phyloP scores from a whole-genome alignment of 2,329 filamentous ascomycete genomes.

The Cytospora piceae region DNA sequence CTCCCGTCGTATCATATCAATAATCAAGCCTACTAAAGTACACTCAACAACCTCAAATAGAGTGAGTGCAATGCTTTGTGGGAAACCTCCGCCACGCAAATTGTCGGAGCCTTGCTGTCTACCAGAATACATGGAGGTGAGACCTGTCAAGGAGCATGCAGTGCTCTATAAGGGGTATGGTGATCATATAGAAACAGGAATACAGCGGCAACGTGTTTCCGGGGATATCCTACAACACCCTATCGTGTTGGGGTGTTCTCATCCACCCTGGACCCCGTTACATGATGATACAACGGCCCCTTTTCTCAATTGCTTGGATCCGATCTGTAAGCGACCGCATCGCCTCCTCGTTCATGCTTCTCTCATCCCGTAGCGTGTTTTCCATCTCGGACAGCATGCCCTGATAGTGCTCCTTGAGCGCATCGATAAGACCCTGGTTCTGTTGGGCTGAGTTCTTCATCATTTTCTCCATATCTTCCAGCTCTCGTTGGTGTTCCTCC shows the following conservation, averaged over 20 bases:
- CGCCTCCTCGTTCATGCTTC: constrained; percentile 36
- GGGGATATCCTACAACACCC: neutral
- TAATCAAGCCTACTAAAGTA: too few relatives aligned
- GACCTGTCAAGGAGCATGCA: too few relatives aligned
- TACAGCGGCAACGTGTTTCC: too few relatives aligned
- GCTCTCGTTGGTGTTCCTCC: constrained; percentile 62
- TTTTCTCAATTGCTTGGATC: constrained; percentile 34
- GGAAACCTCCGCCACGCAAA: too few relatives aligned
- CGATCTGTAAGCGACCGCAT: constrained; percentile 35
- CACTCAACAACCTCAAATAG: too few relatives aligned
- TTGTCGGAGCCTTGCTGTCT: too few relatives aligned
- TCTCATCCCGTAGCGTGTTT: constrained; percentile 36
- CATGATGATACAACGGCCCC: constrained; percentile 36
- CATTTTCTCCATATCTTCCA: constrained; percentile 57
- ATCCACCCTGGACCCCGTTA: constrained; percentile 16
- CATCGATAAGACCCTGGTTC: constrained; percentile 34
- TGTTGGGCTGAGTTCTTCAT: constrained; percentile 35
- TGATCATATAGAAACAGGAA: too few relatives aligned
- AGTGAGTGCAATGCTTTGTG: too few relatives aligned
- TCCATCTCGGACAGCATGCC: constrained; percentile 34
- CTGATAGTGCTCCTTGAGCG: constrained; percentile 37
- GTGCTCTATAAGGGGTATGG: too few relatives aligned
- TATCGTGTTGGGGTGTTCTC: too few relatives aligned
- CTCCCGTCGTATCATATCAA: too few relatives aligned
- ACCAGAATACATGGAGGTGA: too few relatives aligned